Conservation (phyloP, 768 basidiomycete species). For the Termitomyces sp. region DNA sequence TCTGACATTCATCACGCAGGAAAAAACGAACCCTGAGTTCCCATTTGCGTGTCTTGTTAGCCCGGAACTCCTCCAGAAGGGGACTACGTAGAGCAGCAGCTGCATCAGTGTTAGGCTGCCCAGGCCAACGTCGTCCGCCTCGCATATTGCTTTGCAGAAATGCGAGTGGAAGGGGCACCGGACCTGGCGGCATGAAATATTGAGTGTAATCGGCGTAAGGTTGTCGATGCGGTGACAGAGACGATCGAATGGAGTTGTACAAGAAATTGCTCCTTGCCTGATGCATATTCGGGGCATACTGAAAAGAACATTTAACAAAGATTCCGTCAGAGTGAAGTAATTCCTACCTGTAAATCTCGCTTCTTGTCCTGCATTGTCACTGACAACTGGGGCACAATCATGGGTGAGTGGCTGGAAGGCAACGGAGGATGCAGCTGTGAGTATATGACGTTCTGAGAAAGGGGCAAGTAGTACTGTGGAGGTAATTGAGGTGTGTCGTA, state of each 20-base stretch:
- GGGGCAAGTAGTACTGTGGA: conserved; percentile 62
- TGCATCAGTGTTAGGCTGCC: conserved; percentile 33
- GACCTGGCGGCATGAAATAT: conserved; percentile 41
- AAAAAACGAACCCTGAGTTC: conserved; percentile 60
- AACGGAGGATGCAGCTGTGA: conserved; percentile 33
- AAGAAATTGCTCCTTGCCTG: conserved; percentile 40
- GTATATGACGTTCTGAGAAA: conserved; percentile 60
- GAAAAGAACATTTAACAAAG: conserved; percentile 9
- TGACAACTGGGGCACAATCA: conserved; percentile 50
- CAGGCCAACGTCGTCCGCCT: conserved; percentile 38
- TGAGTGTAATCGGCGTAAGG: conserved; percentile 55
- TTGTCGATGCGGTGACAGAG: conserved; percentile 42
- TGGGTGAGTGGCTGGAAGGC: conserved; percentile 40
- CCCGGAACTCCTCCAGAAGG: conserved; percentile 81
- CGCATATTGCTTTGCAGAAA: conserved; percentile 37
- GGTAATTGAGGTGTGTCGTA: conserved; percentile 49
- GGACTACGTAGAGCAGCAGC: conserved; percentile 57
- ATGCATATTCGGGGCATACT: conserved; percentile 31
- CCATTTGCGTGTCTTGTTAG: conserved; percentile 79
- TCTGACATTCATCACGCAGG: background rate
- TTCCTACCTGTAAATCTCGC: conserved; percentile 49
- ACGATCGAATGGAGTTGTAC: conserved; percentile 40
- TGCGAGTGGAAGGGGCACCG: conserved; percentile 33
- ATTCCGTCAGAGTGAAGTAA: conserved; percentile 2
- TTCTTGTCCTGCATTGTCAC: conserved; percentile 53